Base-by-base conservation (phyloP, 2,329 filamentous ascomycete genomes). In the Didymella arachidicola region DNA sequence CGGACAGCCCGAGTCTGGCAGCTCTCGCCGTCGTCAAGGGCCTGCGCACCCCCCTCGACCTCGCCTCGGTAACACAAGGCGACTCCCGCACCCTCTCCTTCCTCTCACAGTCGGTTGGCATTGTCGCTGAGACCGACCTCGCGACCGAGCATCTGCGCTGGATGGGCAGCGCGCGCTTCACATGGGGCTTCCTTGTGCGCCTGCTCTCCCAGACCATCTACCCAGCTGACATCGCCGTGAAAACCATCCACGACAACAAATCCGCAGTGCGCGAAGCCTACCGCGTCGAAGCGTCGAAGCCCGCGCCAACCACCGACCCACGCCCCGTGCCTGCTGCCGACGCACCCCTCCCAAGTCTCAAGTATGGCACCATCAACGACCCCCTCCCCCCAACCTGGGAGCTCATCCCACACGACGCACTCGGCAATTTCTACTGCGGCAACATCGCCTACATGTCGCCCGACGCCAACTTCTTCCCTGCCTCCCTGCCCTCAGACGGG, bases 371-470 rank as follows among this genome's bases (percentile, higher is more conserved):
- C 0, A 80, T 95, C 58, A 86, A 87, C 50, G 92, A 96, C 66
- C 83, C 89, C 16, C 75, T 98, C 0, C 93, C 93, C 0, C 79
- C 85, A 2, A 89, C 86, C 44, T 99, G 95, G 93, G 83, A 90
- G 60, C 79, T 89, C 19, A 79, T 90, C 3, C 86, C 90, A 0
- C 85, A 90, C 62, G 87, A 95, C 62, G 91, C 89, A 29, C 81
- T 99, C 54, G 93, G 93, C 45, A 97, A 92, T 71, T 96, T 99
- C 75, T 98, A 96, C 78, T 91, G 89, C 30, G 95, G 95, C 61
- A 99, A 97, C 75, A 96, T 98, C 89, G 87, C 90, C 25, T 96
- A 90, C 77, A 94, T 99, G 92, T 89, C 93, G 0, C 84, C 92
- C 12, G 89, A 94, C 64, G 84, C 89, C 58, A 92, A 93, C 71